Evolutionary conservation across 2,329 filamentous ascomycete genomes (phyloP).

Genomic region (Lasiodiplodia theobromae): DNA sequence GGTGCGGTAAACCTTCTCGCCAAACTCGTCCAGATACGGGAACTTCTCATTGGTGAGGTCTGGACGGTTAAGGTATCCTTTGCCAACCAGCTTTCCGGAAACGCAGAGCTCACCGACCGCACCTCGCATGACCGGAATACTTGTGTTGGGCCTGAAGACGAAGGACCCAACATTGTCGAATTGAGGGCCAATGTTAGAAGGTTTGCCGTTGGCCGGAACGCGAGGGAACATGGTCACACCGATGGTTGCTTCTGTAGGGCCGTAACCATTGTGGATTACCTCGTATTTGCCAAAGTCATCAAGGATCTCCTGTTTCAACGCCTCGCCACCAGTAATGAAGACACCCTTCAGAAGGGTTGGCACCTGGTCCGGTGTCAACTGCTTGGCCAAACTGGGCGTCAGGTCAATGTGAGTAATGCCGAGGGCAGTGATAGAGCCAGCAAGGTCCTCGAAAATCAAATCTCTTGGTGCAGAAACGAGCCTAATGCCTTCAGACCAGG

Average conservation of each 20-base stretch:
- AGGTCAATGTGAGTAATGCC: slow-evolving; percentile 89
- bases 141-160: slow-evolving; percentile 74
- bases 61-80: slow-evolving; percentile 82
- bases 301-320: slow-evolving; percentile 86
- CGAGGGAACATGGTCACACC: slow-evolving; percentile 89
- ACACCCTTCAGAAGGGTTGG: slow-evolving; percentile 81
- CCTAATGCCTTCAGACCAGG: slow-evolving; percentile 88
- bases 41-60: slow-evolving; percentile 82
- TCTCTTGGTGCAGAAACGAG: slow-evolving; percentile 84
- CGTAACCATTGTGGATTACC: slow-evolving; percentile 90
- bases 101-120: slow-evolving; percentile 88
- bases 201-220: slow-evolving; percentile 77
- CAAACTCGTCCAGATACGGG: slow-evolving; percentile 62
- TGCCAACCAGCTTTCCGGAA: slow-evolving; percentile 84
- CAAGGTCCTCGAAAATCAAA: slow-evolving; percentile 82
- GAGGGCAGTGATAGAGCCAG: slow-evolving; percentile 73
- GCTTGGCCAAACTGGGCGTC: slow-evolving; percentile 83
- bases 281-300: slow-evolving; percentile 80
- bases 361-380: slow-evolving; percentile 80
- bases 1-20: slow-evolving; percentile 75
- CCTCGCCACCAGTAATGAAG: slow-evolving; percentile 92
- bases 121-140: slow-evolving; percentile 75
- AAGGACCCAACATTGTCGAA: slow-evolving; percentile 89
- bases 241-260: slow-evolving; percentile 91
- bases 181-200: slow-evolving; percentile 85